Conservation (phyloP, 306 rosid species). For the Citrullus mucosospermus region DNA sequence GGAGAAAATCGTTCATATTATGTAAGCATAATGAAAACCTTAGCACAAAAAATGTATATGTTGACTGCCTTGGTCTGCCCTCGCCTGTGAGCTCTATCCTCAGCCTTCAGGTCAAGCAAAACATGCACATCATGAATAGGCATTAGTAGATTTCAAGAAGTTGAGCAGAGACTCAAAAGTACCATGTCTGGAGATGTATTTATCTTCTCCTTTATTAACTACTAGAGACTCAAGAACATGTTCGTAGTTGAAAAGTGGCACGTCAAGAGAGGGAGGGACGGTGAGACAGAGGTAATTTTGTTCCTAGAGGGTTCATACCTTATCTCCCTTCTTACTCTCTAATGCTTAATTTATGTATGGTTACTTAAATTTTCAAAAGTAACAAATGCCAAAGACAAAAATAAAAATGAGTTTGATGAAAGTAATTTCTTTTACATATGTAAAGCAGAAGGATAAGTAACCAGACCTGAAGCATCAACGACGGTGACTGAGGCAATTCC, state of each 20-base stretch:
- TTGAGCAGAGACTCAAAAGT: neutral
- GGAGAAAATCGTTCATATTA: slow-evolving; percentile 12
- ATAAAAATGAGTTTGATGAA: neutral
- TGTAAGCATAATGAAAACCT: slow-evolving; percentile 38
- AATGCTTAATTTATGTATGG: neutral
- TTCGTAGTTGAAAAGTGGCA: neutral
- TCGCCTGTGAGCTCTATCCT: slow-evolving; percentile 95
- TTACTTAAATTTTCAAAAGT: neutral
- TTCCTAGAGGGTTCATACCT: neutral
- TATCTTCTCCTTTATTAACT: neutral
- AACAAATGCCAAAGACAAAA: neutral
- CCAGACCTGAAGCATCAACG: slow-evolving; percentile 80
- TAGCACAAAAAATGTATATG: slow-evolving; percentile 74
- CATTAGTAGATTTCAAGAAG: neutral
- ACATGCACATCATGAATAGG: slow-evolving; percentile 8
- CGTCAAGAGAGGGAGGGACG: neutral
- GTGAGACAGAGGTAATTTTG: neutral
- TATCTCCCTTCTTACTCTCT: neutral
- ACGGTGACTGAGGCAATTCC: slow-evolving; percentile 82
- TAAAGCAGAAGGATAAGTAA: slow-evolving; percentile 8
- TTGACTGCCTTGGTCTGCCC: slow-evolving; percentile 92
- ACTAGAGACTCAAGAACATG: neutral
- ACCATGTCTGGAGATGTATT: neutral
- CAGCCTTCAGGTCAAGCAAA: slow-evolving; percentile 54
- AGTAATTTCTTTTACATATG: neutral